Conservation (phyloP, 768 basidiomycete genomes). For the Boletus coccyginus region DNA sequence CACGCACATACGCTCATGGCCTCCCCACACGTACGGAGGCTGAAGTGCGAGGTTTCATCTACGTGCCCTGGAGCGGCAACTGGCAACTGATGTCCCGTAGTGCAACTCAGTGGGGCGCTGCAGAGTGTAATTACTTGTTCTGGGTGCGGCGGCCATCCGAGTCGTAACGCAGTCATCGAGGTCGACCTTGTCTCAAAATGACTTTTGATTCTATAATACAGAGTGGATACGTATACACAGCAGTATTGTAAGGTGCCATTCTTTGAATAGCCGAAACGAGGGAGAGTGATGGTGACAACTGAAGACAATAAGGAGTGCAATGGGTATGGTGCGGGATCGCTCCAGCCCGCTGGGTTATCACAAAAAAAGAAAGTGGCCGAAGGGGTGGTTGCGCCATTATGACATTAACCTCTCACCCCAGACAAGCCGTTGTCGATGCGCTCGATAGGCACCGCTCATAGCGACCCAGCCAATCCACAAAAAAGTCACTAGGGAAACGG, state of each 20-base stretch:
- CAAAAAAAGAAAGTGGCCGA: not conserved
- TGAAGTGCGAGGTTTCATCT: constrained; percentile 77
- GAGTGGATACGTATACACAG: constrained; percentile 11
- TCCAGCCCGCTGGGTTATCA: not conserved
- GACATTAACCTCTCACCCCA: constrained; percentile 82
- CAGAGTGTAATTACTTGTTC: constrained; percentile 77
- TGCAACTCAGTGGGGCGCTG: constrained; percentile 43
- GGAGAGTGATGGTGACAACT: not conserved
- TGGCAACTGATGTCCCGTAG: constrained; percentile 70
- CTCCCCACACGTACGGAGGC: constrained; percentile 63
- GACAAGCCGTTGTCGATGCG: constrained; percentile 70
- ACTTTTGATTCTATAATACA: constrained; percentile 17
- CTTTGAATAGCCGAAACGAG: not conserved
- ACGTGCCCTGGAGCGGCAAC: constrained; percentile 63
- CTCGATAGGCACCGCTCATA: constrained; percentile 64
- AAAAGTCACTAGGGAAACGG: constrained; percentile 54
- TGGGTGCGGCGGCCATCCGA: constrained; percentile 73
- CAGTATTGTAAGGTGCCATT: not conserved
- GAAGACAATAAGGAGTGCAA: not conserved
- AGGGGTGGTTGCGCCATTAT: constrained; percentile 27
- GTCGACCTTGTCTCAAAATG: not conserved
- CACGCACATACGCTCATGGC: constrained; percentile 43
- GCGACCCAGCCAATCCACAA: constrained; percentile 60
- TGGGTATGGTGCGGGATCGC: not conserved
- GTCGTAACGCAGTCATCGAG: not conserved